Base-by-base conservation (phyloP, 2,329 filamentous ascomycete species). In the Dactylellina haptotyla region DNA sequence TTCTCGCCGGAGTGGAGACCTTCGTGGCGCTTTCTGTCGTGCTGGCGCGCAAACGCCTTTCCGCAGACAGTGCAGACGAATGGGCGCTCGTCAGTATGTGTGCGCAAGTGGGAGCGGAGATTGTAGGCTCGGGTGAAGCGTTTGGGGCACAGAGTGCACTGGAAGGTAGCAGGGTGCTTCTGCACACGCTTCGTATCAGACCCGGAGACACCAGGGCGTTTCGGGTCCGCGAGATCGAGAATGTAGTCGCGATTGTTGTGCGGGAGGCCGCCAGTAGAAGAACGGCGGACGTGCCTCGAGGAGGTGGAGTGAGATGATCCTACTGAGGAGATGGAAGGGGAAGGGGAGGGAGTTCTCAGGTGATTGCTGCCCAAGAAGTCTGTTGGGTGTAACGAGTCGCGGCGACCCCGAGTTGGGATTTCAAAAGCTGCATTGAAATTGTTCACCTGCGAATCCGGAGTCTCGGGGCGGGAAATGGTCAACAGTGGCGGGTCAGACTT, bases 41-140 rank as follows among this genome's bases (percentile, higher is more conserved):
- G 95, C 80, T 99, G 95, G 25, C 95, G 90, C 4, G 95, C 95
- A 82, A 99, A 99, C 0, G 95, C 95, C 81, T 99, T 99, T 58
- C 92, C 92, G 77, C 95, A 99, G 6, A 98, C 92, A 0, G 92
- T 97, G 80, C 95, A 99, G 1, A 98, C 94, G 79, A 98, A 99
- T 0, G 95, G 95, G 51, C 95, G 87, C 83, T 99, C 95, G 79
- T 99, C 95, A 0, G 95, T 99, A 80, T 99, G 95, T 0, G 95
- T 99, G 50, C 95, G 90, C 71, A 98, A 82, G 82, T 99, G 95
- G 45, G 94, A 98, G 12, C 95, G 91, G 62, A 99, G 83, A 79
- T 99, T 99, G 82, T 99, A 99, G 0, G 95, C 95, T 66, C 95
- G 87, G 0, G 95, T 99, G 79, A 99, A 99, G 14, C 92, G 88